Conservation (phyloP, 495 filamentous ascomycete genomes). For the Aspergillus steynii region DNA sequence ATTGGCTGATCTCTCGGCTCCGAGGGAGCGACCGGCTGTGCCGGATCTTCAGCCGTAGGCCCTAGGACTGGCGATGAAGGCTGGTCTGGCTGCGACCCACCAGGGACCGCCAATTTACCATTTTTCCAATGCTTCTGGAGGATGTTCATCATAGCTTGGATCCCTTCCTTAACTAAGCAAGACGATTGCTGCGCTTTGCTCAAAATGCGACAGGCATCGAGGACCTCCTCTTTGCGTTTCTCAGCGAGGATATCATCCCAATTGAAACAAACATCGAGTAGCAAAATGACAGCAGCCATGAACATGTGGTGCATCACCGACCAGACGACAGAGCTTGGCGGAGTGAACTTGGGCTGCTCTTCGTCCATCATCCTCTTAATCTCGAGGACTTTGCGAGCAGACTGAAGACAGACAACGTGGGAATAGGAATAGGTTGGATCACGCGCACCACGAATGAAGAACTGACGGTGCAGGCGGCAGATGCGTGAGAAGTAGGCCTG, state of each 20-base stretch:
- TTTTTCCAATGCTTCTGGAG: constrained; percentile 35
- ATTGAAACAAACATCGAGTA: constrained; percentile 49
- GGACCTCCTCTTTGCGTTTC: constrained; percentile 41
- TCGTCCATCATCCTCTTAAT: constrained; percentile 43
- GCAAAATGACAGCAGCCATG: constrained; percentile 46
- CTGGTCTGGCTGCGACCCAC: not conserved
- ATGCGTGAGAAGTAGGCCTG: constrained; percentile 44
- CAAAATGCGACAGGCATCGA: constrained; percentile 45
- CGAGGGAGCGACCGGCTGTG: not conserved
- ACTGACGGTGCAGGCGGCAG: constrained; percentile 46
- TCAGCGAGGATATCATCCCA: constrained; percentile 44
- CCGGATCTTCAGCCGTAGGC: not conserved
- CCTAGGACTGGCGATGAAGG: not conserved
- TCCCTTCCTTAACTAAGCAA: constrained; percentile 30
- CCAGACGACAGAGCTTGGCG: constrained; percentile 35
- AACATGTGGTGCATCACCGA: constrained; percentile 47
- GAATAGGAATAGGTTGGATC: constrained; percentile 48
- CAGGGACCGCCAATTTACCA: constrained; percentile 9
- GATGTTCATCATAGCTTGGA: constrained; percentile 39
- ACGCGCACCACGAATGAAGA: constrained; percentile 39
- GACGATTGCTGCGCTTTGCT: constrained; percentile 38
- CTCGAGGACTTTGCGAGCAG: constrained; percentile 45
- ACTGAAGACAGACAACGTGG: constrained; percentile 40
- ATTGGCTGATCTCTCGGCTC: not conserved
- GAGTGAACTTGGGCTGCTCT: constrained; percentile 26